Percentiles rank a stretch among this genome's conserved stretches.
Evolutionary conservation across 2,329 filamentous ascomycete genomes (phyloP).

Genomic region (Pleoardoris graminearum): DNA sequence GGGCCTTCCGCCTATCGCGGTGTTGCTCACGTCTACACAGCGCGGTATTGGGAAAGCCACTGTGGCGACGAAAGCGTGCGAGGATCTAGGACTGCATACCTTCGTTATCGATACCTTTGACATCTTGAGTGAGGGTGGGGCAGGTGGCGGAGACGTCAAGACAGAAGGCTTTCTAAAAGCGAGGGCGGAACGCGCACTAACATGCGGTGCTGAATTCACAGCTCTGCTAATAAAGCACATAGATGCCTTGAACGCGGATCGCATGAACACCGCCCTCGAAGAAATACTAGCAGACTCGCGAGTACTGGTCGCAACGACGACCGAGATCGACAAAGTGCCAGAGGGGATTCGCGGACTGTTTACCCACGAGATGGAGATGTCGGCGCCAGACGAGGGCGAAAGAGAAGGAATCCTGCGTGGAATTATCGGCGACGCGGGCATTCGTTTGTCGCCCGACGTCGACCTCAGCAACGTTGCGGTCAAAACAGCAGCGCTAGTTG

Average conservation of each 20-base stretch:
- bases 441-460: slow-evolving; percentile 79
- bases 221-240: slow-evolving; percentile 86
- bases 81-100: slow-evolving; percentile 86
- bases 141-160: slow-evolving; percentile 87
- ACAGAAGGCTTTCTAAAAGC: slow-evolving; percentile 89
- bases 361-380: slow-evolving; percentile 93
- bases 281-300: slow-evolving; percentile 79
- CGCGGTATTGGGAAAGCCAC: slow-evolving; percentile 91
- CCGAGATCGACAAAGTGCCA: slow-evolving; percentile 90
- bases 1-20: slow-evolving; percentile 82
- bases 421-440: slow-evolving; percentile 74
- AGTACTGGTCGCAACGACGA: slow-evolving; percentile 90
- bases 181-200: slow-evolving; percentile 83
- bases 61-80: slow-evolving; percentile 73
- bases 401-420: slow-evolving; percentile 82
- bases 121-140: slow-evolving; percentile 86
- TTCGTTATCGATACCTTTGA: slow-evolving; percentile 92
- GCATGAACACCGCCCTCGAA: slow-evolving; percentile 82
- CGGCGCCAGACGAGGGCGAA: slow-evolving; percentile 88
- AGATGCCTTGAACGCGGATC: slow-evolving; percentile 86
- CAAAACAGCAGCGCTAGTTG: slow-evolving; percentile 93
- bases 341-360: slow-evolving; percentile 89
- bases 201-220: slow-evolving; percentile 82
- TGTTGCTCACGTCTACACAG: slow-evolving; percentile 88
- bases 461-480: slow-evolving; percentile 84